Evolutionary conservation across 345 rosid species (phyloP).

Genomic region (Hypericum perforatum): DNA sequence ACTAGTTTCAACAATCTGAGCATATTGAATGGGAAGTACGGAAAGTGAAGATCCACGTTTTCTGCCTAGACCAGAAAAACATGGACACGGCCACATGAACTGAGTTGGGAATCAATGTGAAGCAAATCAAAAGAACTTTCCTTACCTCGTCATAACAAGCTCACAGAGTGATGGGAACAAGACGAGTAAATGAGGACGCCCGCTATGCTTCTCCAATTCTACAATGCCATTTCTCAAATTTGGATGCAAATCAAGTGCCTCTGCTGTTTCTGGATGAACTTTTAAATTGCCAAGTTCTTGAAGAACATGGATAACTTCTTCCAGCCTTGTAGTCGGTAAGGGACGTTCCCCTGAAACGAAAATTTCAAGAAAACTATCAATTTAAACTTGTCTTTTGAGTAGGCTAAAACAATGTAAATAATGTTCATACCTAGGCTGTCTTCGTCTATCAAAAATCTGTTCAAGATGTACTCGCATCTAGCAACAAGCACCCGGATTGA

Average conservation of each 20-base stretch:
- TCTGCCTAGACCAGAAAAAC: background rate
- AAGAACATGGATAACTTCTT: slow-evolving; percentile 64
- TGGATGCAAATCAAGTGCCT: slow-evolving; percentile 54
- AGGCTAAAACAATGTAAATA: background rate
- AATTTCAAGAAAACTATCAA: too few species aligned
- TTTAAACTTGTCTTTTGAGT: too few species aligned
- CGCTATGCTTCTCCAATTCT: slow-evolving; percentile 23
- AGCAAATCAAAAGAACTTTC: background rate
- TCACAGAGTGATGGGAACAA: slow-evolving; percentile 84
- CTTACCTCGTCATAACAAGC: slow-evolving; percentile 77
- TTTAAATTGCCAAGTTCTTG: slow-evolving; percentile 47
- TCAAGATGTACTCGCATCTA: slow-evolving; percentile 70
- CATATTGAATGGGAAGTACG: background rate
- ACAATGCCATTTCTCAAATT: slow-evolving; percentile 39
- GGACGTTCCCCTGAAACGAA: slow-evolving; percentile 51
- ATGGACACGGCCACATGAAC: background rate
- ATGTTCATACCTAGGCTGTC: slow-evolving; percentile 47
- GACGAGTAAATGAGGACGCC: slow-evolving; percentile 62
- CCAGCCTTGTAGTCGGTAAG: slow-evolving; percentile 64
- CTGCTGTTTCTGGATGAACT: slow-evolving; percentile 61
- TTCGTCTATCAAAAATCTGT: slow-evolving; percentile 62
- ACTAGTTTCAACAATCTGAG: slow-evolving; percentile 1
- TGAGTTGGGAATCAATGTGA: background rate
- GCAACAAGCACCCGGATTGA: slow-evolving; percentile 45
- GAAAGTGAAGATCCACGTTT: too few species aligned